These are phyloP conservation scores for Saururus chinensis DNA, from an alignment of 164 flowering plant genomes.

Conservation along the genomic window DNA sequence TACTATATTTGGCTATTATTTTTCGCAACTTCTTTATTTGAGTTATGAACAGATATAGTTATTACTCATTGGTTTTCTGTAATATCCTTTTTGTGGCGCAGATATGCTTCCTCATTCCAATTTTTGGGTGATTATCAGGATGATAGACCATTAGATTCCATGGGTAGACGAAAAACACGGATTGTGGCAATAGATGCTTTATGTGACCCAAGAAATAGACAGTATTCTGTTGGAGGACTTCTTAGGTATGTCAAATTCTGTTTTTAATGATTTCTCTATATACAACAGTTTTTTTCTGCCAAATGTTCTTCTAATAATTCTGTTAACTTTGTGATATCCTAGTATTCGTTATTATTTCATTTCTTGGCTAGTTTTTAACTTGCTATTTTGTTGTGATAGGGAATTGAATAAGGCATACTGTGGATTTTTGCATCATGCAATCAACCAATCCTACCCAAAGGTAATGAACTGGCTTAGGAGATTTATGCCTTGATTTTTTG, in stretches of 20 bases:
- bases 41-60: too few species aligned
- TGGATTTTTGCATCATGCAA: constrained; percentile 57
- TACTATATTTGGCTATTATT: too few species aligned
- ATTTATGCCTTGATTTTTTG: background rate
- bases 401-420: constrained; percentile 89
- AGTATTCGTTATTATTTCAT: background rate
- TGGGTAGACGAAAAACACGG: constrained; percentile 67
- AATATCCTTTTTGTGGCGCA: constrained; percentile 12
- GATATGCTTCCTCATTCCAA: constrained; percentile 78
- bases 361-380: background rate
- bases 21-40: too few species aligned
- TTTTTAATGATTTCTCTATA: background rate
- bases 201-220: constrained; percentile 46
- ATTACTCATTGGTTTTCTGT: background rate
- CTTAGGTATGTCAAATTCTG: constrained; percentile 37
- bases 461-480: background rate
- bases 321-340: too few species aligned
- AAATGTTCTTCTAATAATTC: too few species aligned
- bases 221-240: constrained; percentile 42
- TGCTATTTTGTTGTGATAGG: constrained; percentile 21
- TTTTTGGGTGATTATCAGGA: constrained; percentile 61
- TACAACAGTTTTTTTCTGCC: background rate
- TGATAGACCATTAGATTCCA: constrained; percentile 32
- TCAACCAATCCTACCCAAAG: constrained; percentile 9
- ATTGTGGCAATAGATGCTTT: constrained; percentile 88